Base-by-base conservation (phyloP, 345 rosid species). In the Turritis glabra region DNA sequence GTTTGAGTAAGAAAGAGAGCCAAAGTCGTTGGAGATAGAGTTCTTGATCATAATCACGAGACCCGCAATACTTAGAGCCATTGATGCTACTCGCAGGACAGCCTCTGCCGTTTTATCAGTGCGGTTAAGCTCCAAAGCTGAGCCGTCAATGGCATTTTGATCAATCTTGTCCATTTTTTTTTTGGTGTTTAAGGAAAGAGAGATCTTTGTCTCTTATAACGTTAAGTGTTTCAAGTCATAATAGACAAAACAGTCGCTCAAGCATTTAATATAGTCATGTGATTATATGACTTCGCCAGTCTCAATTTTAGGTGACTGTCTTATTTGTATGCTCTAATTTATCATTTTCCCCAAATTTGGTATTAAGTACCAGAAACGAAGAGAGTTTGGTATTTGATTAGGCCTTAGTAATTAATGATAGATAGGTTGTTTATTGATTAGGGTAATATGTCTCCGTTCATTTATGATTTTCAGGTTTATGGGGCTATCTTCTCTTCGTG, bases 1-100 rank as follows among this genome's bases (percentile, higher is more conserved):
- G 75, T 83, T 82, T 32, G 94, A 87, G 82, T 91, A 91, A 41
- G 96, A 86, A 64, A 91, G 64, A 8, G 94, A 83, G 80, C 93
- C 98, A 50, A 52, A 89, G 23, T 91, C 96, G 48, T 72, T 89
- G 25, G 89, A 77, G 51, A 71, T 80, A 26, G 96, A 86, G 70
- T 85, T 77, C 82, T 87, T 87, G 25, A 88, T 86, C 94, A 88
- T 91, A 62, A 86, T 55, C 9, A 91, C 86, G 15, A 93, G 86
- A 7, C 91, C 91, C 2, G 85, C 35, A 48, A 88, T 57, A 59
- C 94, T 84, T 15, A 89, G 52, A 54, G 84, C 85, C 84, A 91
- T 77, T 2, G 97, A 89, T 68, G 79, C 59, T 30, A 91, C 51
- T 15, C 98, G 77, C 21, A 89, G 74, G 43, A 85, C 41, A 2